Evolutionary conservation across 768 basidiomycete species (phyloP).

Genomic region (Mycena sanguinolenta): DNA sequence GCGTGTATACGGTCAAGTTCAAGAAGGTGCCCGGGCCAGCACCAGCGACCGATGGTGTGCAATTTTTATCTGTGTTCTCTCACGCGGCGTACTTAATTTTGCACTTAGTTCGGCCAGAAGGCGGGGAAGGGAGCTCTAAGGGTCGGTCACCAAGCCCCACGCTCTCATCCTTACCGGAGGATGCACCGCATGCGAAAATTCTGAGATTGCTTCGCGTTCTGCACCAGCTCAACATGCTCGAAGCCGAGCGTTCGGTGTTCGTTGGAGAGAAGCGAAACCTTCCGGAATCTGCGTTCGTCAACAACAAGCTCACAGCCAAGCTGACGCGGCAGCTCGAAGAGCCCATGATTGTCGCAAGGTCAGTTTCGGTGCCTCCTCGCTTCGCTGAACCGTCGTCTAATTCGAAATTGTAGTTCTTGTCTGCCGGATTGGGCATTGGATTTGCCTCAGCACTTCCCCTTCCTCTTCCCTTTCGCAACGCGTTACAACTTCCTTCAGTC

Average conservation of each 20-base stretch:
- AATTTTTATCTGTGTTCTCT: not conserved
- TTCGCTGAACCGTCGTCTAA: slow-evolving; percentile 19
- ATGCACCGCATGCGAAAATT: slow-evolving; percentile 90
- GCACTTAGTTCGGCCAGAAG: slow-evolving; percentile 53
- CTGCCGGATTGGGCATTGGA: slow-evolving; percentile 98
- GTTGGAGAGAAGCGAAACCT: slow-evolving; percentile 69
- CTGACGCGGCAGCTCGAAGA: slow-evolving; percentile 97
- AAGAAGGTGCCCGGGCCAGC: slow-evolving; percentile 91
- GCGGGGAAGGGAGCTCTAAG: slow-evolving; percentile 58
- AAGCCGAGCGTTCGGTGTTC: slow-evolving; percentile 70
- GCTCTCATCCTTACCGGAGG: slow-evolving; percentile 86
- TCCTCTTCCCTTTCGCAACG: slow-evolving; percentile 98
- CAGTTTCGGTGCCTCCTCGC: slow-evolving; percentile 37
- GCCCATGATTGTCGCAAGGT: slow-evolving; percentile 99
- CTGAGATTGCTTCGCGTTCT: slow-evolving; percentile 90
- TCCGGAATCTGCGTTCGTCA: slow-evolving; percentile 90
- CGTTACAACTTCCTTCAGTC: slow-evolving; percentile 98
- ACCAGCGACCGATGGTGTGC: slow-evolving; percentile 72
- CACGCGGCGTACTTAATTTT: not conserved
- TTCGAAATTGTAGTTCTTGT: slow-evolving; percentile 75
- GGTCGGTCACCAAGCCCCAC: slow-evolving; percentile 74
- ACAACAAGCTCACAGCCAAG: slow-evolving; percentile 98
- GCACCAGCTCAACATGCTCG: slow-evolving; percentile 84
- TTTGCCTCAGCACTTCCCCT: slow-evolving; percentile 95
- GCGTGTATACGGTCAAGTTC: slow-evolving; percentile 92